Percentiles rank a stretch among this genome's conserved stretches.
Conservation (phyloP, 1,139 yeast genomes). For the Diutina neorugosa region DNA sequence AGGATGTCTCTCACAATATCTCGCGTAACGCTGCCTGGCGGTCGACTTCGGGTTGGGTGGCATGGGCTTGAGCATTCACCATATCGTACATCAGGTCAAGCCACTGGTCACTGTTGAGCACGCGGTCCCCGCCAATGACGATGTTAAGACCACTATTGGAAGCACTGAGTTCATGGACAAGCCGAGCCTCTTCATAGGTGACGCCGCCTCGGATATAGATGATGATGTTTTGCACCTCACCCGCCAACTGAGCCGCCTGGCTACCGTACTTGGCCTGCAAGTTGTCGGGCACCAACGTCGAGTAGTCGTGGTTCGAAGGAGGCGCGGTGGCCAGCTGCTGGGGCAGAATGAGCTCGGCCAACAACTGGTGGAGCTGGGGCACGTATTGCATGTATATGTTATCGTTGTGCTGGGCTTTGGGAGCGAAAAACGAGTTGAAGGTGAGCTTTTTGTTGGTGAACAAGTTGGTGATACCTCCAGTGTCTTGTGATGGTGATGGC, state of each 20-base stretch:
- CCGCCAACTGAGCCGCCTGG: conserved; percentile 27
- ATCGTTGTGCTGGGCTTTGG: conserved; percentile 18
- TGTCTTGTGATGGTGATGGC: not conserved
- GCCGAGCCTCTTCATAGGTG: conserved; percentile 83
- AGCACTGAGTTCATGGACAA: conserved; percentile 59
- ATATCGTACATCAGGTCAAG: conserved; percentile 21
- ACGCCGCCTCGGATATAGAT: conserved; percentile 83
- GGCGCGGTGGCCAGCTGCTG: conserved; percentile 11
- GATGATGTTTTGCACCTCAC: conserved; percentile 42
- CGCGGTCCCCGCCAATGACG: conserved; percentile 68
- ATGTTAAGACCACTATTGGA: conserved; percentile 34
- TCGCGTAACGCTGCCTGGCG: conserved; percentile 10
- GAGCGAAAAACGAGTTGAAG: conserved; percentile 13
- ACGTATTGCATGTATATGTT: conserved; percentile 56
- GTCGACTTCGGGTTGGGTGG: conserved; percentile 7
- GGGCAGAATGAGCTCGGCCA: conserved; percentile 9
- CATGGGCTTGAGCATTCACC: conserved; percentile 11
- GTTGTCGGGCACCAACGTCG: conserved; percentile 13
- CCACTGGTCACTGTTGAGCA: conserved; percentile 50
- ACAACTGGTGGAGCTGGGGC: conserved; percentile 52
- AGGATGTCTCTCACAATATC: conserved; percentile 5
- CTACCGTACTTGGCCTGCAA: conserved; percentile 23
- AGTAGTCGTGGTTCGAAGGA: conserved; percentile 7
- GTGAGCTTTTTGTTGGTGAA: conserved; percentile 16
- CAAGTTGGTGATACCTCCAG: conserved; percentile 10